Conservation (phyloP, 257 asterid species). For the Lithospermum erythrorhizon region DNA sequence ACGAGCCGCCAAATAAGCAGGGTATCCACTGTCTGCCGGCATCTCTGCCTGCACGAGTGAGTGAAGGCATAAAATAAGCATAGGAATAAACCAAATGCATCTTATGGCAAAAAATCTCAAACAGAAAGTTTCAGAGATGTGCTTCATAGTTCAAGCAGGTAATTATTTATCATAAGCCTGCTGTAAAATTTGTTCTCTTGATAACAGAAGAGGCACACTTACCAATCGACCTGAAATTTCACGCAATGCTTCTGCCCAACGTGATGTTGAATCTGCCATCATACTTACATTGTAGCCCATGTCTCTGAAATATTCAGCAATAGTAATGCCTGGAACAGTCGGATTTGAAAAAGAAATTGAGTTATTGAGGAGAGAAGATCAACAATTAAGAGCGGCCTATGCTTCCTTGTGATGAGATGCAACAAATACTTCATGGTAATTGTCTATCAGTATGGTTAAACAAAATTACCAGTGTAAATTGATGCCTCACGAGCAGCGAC, state of each 20-base stretch:
- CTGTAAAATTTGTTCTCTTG: background rate
- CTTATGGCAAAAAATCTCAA: slow-evolving; percentile 4
- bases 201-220: slow-evolving; percentile 20
- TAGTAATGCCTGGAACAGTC: slow-evolving; percentile 69
- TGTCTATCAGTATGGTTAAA: background rate
- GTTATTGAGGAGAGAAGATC: background rate
- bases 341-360: slow-evolving; percentile 9
- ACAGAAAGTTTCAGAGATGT: background rate
- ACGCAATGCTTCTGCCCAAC: slow-evolving; percentile 99
- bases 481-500: slow-evolving; percentile 99
- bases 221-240: slow-evolving; percentile 99
- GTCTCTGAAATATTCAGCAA: slow-evolving; percentile 98
- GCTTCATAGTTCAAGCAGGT: background rate
- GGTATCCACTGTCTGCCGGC: slow-evolving; percentile 99
- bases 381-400: background rate
- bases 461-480: slow-evolving; percentile 16
- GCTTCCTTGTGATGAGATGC: background rate
- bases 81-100: background rate
- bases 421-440: background rate
- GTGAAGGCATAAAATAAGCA: slow-evolving; percentile 7
- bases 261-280: slow-evolving; percentile 99
- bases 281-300: slow-evolving; percentile 99
- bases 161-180: background rate
- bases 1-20: slow-evolving; percentile 98
- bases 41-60: slow-evolving; percentile 66